A percentile compares a stretch with the other conserved stretches of the same genome.
These are phyloP conservation scores for Phascolomyces articulosus DNA, from an alignment of 371 early-diverging fungal species.

Conservation along the genomic window DNA sequence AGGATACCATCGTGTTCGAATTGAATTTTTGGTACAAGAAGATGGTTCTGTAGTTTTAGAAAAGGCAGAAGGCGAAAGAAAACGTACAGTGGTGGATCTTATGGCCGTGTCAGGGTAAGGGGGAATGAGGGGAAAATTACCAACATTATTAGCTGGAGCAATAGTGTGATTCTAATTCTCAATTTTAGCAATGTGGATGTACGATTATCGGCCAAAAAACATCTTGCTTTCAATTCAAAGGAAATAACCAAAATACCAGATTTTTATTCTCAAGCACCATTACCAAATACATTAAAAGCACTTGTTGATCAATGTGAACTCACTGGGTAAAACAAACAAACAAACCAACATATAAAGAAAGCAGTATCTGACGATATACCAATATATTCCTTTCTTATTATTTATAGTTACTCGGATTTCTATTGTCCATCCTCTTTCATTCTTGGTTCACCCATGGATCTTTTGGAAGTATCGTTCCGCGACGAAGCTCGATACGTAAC, in stretches of 20 bases:
- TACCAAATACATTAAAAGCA: conserved; percentile 12
- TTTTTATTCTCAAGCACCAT: not conserved
- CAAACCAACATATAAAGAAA: not conserved
- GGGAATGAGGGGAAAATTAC: not conserved
- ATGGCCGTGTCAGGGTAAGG: conserved; percentile 30
- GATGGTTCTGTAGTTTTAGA: conserved; percentile 25
- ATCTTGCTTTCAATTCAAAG: conserved; percentile 6
- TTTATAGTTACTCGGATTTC: conserved; percentile 31
- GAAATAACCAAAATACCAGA: not conserved
- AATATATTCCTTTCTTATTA: not conserved
- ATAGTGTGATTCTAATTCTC: not conserved
- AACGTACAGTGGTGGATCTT: conserved; percentile 27
- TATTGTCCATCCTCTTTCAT: conserved; percentile 23
- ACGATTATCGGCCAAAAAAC: conserved; percentile 33
- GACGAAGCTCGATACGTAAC: conserved; percentile 29
- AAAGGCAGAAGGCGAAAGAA: conserved; percentile 28
- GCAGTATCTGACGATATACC: no score
- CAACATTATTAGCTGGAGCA: not conserved
- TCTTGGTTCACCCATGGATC: conserved; percentile 16
- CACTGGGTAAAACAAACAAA: conserved; percentile 19
- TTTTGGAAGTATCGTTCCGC: conserved; percentile 32
- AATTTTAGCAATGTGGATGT: conserved; percentile 30
- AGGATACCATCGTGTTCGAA: conserved; percentile 20
- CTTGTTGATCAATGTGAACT: conserved; percentile 24
- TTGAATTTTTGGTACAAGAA: conserved; percentile 33